Evolutionary conservation across 768 basidiomycete species (phyloP), one percentile per base, ranked within the genome.

Genomic region (Russula sp.): DNA sequence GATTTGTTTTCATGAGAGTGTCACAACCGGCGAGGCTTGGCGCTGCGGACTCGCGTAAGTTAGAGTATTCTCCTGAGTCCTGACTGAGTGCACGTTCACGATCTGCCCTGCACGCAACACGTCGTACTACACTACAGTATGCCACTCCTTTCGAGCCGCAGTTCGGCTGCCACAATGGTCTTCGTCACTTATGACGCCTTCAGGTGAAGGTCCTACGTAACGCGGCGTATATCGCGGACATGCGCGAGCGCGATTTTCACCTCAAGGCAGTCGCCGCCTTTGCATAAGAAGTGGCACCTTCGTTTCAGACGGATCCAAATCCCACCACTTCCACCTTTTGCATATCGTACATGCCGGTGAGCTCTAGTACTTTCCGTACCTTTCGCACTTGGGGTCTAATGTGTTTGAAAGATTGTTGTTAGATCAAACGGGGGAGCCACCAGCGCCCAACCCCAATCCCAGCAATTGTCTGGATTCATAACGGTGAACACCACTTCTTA

Each of bases 181-280:
- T 16, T 36, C 28, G 10, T 46, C 40, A 36, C 24, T 34, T 7
- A 8, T 58, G 56, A 22, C 56, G 56, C 40, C 46, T 49, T 49
- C 34, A 46, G 28, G 57, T 38, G 2, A 56, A 9, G 16, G 22
- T 0, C 44, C 62, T 58, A 63, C 63, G 57, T 64, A 59, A 64
- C 57, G 18, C 26, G 40, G 30, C 11, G 34, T 32, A n/a, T 46
- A 28, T 34, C 56, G n/a, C 34, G 34, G 14, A 32, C 18, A 40
- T 4, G n/a, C n/a, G n/a, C n/a, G n/a, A n/a, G 52, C 20, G 52
- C 16, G 11, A 18, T 16, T 49, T 34, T 44, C 24, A 38, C 62
- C 20, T 32, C 57, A 54, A 36, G 30, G 30, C 22, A 38, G 16
- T 20, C 26, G 52, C 32, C 60, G 11, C 20, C 42, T 48, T 24